Evolutionary conservation across 2,329 filamentous ascomycete genomes (phyloP).

Genomic region (Cordyceps militaris): DNA sequence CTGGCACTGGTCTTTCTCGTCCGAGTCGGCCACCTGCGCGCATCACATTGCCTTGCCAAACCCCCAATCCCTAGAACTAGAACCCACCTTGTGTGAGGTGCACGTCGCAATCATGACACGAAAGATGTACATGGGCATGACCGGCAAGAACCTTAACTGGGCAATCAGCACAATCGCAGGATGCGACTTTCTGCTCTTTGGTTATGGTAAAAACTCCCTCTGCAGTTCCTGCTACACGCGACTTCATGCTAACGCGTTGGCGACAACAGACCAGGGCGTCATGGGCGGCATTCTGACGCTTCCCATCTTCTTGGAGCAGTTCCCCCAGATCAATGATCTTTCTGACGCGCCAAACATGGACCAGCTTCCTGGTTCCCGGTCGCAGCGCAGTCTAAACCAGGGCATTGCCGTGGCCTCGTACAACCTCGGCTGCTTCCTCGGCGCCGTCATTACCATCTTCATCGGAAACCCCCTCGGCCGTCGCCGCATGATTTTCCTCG

Average conservation of each 20-base stretch:
- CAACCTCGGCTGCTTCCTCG: conserved; percentile 56
- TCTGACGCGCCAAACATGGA: conserved; percentile 21
- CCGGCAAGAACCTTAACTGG: conserved; percentile 58
- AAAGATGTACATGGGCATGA: conserved; percentile 55
- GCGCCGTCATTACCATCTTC: conserved; percentile 58
- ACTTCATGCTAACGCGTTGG: conserved; percentile 16
- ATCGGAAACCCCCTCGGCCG: conserved; percentile 57
- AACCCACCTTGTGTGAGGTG: background rate
- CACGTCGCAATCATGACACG: conserved; percentile 20
- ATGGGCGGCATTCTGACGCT: conserved; percentile 71
- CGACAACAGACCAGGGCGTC: conserved; percentile 62
- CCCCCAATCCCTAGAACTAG: background rate
- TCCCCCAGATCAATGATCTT: conserved; percentile 42
- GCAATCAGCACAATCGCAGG: conserved; percentile 66
- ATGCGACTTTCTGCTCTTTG: conserved; percentile 61
- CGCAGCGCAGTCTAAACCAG: conserved; percentile 43
- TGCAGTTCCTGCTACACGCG: background rate
- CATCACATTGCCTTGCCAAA: background rate
- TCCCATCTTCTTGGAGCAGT: conserved; percentile 49
- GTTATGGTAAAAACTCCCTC: conserved; percentile 38
- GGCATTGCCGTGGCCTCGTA: conserved; percentile 50
- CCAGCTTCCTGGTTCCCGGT: conserved; percentile 22
- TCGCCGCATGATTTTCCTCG: conserved; percentile 51
- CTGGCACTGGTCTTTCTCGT: background rate
- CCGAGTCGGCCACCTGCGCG: background rate